A percentile compares a stretch with the other conserved stretches of the same genome.
Evolutionary conservation across 2,329 filamentous ascomycete species (phyloP).

Genomic region (Colletotrichum horii): DNA sequence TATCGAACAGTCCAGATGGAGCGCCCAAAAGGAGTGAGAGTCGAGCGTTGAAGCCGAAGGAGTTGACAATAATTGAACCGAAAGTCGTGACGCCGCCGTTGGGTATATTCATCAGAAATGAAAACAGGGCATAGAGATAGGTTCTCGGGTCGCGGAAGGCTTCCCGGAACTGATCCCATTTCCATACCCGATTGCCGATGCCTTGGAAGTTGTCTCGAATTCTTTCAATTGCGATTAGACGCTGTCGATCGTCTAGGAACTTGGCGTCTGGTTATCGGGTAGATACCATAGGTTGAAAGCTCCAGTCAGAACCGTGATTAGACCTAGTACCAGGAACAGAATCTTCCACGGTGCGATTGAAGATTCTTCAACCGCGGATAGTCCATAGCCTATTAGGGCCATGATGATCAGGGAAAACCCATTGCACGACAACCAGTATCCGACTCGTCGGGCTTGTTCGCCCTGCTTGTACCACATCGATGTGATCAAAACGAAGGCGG

Average conservation of each 20-base stretch:
- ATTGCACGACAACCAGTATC: constrained; percentile 26
- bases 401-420: constrained; percentile 23
- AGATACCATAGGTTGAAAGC: constrained; percentile 34
- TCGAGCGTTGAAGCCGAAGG: constrained; percentile 19
- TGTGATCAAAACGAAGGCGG: constrained; percentile 28
- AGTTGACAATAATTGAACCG: constrained; percentile 22
- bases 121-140: constrained; percentile 56
- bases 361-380: constrained; percentile 16
- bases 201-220: constrained; percentile 54
- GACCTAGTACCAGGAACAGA: constrained; percentile 31
- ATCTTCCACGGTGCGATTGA: constrained; percentile 25
- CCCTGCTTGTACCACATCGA: constrained; percentile 31
- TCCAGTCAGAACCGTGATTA: constrained; percentile 26
- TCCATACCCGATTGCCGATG: constrained; percentile 53
- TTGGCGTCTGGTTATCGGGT: constrained; percentile 62
- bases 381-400: constrained; percentile 25
- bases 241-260: constrained; percentile 61
- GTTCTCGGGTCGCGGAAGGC: constrained; percentile 55
- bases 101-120: constrained; percentile 31
- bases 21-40: constrained; percentile 18
- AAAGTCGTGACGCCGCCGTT: constrained; percentile 25
- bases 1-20: constrained; percentile 23
- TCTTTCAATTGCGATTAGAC: constrained; percentile 52
- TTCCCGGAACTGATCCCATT: constrained; percentile 49
- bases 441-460: constrained; percentile 34